Evolutionary conservation across 495 filamentous ascomycete genomes (phyloP).

Genomic region (Penicillium subrubescens): DNA sequence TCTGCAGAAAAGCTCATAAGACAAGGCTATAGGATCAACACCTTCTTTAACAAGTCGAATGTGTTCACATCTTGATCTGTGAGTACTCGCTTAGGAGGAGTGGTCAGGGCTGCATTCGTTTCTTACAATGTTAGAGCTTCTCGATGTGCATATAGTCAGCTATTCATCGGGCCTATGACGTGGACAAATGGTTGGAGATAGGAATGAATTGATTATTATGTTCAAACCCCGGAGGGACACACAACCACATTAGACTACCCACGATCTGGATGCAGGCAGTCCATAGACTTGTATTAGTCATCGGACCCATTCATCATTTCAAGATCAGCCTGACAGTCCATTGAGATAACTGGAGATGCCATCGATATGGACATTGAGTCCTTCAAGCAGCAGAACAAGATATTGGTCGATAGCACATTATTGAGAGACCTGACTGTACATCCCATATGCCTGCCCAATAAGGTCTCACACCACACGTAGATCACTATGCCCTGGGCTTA

Average conservation of each 20-base stretch:
- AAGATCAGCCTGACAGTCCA: constrained; percentile 4
- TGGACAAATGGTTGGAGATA: background rate
- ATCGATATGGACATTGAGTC: background rate
- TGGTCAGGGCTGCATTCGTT: background rate
- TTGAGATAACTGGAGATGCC: background rate
- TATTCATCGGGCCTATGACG: no score
- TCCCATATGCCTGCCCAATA: background rate
- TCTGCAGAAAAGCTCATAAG: background rate
- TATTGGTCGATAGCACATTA: background rate
- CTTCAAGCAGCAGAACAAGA: background rate
- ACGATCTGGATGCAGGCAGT: background rate
- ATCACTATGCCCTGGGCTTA: background rate
- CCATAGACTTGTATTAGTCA: constrained; percentile 25
- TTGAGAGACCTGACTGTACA: background rate
- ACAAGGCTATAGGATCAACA: background rate
- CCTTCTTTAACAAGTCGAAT: background rate
- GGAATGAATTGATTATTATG: background rate
- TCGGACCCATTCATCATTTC: constrained; percentile 25
- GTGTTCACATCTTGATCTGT: background rate
- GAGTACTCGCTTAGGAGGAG: background rate
- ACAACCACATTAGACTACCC: background rate
- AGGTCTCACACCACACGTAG: background rate
- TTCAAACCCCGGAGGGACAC: background rate
- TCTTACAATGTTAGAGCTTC: background rate
- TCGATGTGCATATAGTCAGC: no score